phyloP scores from a whole-genome alignment of 495 filamentous ascomycete genomes.

The Penicillium silybi region DNA sequence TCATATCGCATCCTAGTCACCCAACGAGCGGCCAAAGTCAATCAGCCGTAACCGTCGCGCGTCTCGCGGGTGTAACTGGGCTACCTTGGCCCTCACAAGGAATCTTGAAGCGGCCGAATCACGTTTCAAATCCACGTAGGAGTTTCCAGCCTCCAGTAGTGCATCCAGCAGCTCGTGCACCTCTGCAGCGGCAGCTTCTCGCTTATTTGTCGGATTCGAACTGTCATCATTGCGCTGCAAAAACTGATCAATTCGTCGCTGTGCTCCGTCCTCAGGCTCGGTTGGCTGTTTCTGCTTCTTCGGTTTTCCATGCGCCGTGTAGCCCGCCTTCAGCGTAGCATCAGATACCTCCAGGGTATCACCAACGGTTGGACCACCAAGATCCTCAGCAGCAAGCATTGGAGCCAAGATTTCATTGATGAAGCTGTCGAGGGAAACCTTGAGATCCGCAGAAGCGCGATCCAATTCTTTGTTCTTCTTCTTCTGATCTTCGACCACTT shows the following conservation, averaged over 20 bases:
- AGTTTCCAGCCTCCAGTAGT: conserved; percentile 57
- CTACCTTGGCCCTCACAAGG: conserved; percentile 77
- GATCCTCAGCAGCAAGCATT: conserved; percentile 83
- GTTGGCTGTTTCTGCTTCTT: conserved; percentile 54
- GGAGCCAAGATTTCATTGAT: conserved; percentile 66
- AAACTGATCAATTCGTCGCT: conserved; percentile 72
- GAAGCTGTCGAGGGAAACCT: conserved; percentile 65
- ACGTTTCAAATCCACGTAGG: conserved; percentile 64
- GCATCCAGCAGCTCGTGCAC: conserved; percentile 63
- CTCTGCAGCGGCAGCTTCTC: conserved; percentile 60
- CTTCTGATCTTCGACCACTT: conserved; percentile 55
- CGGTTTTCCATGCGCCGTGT: conserved; percentile 65
- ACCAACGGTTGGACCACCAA: conserved; percentile 81
- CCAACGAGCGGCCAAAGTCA: conserved; percentile 78
- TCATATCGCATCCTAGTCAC: conserved; percentile 44
- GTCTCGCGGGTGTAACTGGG: conserved; percentile 82
- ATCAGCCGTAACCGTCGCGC: conserved; percentile 70
- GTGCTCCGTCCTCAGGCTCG: conserved; percentile 45
- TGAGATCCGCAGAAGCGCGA: conserved; percentile 51
- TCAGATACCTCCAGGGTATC: conserved; percentile 63
- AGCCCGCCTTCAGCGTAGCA: conserved; percentile 60
- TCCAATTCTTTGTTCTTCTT: conserved; percentile 53
- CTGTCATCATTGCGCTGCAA: conserved; percentile 47
- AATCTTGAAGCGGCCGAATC: conserved; percentile 83
- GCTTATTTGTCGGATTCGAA: conserved; percentile 47